Evolutionary conservation across 768 basidiomycete genomes (phyloP).

Genomic region (Russula sp.): DNA sequence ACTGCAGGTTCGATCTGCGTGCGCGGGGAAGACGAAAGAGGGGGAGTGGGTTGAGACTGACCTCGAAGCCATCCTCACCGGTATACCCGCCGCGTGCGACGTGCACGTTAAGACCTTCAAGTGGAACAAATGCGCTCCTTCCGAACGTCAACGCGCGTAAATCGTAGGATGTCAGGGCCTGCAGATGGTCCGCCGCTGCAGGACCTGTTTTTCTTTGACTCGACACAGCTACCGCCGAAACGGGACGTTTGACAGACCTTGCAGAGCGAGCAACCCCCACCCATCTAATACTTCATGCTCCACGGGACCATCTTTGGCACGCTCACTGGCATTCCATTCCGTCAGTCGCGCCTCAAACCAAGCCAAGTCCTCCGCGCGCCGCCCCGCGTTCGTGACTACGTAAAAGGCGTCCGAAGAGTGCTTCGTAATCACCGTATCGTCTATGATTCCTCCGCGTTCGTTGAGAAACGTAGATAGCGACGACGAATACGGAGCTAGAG

Average conservation of each 20-base stretch:
- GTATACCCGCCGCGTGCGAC: slow-evolving; percentile 95
- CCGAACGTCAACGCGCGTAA: slow-evolving; percentile 76
- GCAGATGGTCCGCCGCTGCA: slow-evolving; percentile 72
- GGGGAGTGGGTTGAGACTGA: slow-evolving; percentile 27
- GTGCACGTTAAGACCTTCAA: slow-evolving; percentile 76
- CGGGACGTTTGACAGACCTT: slow-evolving; percentile 47
- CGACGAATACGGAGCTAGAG: slow-evolving; percentile 66
- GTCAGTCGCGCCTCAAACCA: slow-evolving; percentile 66
- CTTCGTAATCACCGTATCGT: slow-evolving; percentile 90
- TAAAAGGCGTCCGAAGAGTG: slow-evolving; percentile 78
- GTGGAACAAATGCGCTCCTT: slow-evolving; percentile 69
- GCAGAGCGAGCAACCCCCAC: slow-evolving; percentile 87
- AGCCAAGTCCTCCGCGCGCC: slow-evolving; percentile 71
- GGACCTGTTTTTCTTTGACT: slow-evolving; percentile 49
- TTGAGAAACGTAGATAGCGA: slow-evolving; percentile 89
- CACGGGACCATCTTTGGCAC: slow-evolving; percentile 51
- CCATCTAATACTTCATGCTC: slow-evolving; percentile 74
- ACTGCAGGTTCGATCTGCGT: neutral
- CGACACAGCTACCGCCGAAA: neutral
- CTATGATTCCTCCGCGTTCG: slow-evolving; percentile 87
- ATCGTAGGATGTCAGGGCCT: slow-evolving; percentile 69
- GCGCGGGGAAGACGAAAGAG: neutral
- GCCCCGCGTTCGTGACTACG: slow-evolving; percentile 93
- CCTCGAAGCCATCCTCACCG: slow-evolving; percentile 98
- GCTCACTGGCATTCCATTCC: slow-evolving; percentile 69